Evolutionary conservation across 164 flowering plant genomes (phyloP).

Genomic region (Macadamia tetraphylla): DNA sequence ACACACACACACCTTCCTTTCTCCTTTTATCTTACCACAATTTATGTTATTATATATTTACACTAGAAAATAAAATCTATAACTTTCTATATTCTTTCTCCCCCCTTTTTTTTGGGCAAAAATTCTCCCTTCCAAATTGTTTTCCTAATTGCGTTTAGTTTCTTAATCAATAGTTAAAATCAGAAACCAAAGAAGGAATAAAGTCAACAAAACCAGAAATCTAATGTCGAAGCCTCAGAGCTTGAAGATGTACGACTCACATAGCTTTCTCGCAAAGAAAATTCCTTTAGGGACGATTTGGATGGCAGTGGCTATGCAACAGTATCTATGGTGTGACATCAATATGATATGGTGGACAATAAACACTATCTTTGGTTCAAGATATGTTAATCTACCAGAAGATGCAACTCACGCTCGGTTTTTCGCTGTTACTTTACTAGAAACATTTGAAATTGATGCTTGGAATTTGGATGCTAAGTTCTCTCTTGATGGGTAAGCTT

Average conservation of each 20-base stretch:
- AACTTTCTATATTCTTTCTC: too few species aligned
- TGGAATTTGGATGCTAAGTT: conserved; percentile 37
- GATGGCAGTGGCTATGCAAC: conserved; percentile 84
- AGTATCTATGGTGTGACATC: conserved; percentile 63
- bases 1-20: too few species aligned
- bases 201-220: neutral
- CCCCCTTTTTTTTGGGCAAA: too few species aligned
- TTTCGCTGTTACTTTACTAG: conserved; percentile 70
- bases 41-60: too few species aligned
- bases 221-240: neutral
- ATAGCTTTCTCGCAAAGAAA: conserved; percentile 63
- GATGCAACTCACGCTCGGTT: conserved; percentile 55
- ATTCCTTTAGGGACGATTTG: conserved; percentile 82
- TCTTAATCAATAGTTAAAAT: too few species aligned
- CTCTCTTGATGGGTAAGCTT: conserved; percentile 27
- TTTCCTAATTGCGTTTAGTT: too few species aligned
- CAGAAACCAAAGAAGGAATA: neutral
- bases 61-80: too few species aligned
- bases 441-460: conserved; percentile 42
- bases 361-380: conserved; percentile 33
- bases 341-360: conserved; percentile 30
- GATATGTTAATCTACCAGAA: conserved; percentile 54
- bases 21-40: too few species aligned
- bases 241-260: conserved; percentile 68
- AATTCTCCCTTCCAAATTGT: too few species aligned